Percentiles rank a stretch among this genome's conserved stretches.
phyloP scores from a whole-genome alignment of 2,329 filamentous ascomycete species.

The Colletotrichum ledebouriae region DNA sequence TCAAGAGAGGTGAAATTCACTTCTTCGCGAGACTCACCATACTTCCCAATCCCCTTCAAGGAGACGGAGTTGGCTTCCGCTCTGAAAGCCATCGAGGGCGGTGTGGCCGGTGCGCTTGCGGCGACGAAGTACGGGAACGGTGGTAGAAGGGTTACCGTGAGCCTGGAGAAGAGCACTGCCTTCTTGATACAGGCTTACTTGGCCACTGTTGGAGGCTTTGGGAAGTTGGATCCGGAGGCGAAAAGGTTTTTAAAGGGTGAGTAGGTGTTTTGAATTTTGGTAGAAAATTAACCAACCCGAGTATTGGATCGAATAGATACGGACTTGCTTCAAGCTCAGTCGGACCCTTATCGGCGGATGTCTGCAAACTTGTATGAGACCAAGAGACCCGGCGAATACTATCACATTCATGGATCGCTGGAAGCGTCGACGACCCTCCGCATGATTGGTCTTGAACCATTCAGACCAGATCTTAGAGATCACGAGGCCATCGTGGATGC shows the following conservation, averaged over 20 bases:
- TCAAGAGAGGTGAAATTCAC: constrained; percentile 50
- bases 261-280: background rate
- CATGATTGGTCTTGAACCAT: constrained; percentile 77
- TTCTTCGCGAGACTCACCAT: constrained; percentile 53
- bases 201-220: constrained; percentile 53
- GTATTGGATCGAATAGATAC: constrained; percentile 66
- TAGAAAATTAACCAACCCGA: background rate
- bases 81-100: constrained; percentile 59
- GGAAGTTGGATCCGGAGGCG: constrained; percentile 54
- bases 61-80: constrained; percentile 60
- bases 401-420: constrained; percentile 81
- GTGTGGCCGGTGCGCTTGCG: constrained; percentile 51
- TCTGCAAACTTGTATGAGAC: constrained; percentile 81
- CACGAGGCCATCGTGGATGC: constrained; percentile 69
- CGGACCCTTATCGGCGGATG: constrained; percentile 77
- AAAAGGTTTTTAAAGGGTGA: constrained; percentile 50
- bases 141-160: constrained; percentile 47
- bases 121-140: constrained; percentile 44
- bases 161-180: constrained; percentile 57
- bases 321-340: constrained; percentile 78
- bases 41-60: constrained; percentile 63
- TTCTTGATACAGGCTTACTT: constrained; percentile 57
- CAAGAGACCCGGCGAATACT: constrained; percentile 74
- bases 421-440: constrained; percentile 77
- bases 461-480: constrained; percentile 71